phyloP scores from a whole-genome alignment of 495 filamentous ascomycete genomes.

The Pseudotulostoma volvatum region DNA sequence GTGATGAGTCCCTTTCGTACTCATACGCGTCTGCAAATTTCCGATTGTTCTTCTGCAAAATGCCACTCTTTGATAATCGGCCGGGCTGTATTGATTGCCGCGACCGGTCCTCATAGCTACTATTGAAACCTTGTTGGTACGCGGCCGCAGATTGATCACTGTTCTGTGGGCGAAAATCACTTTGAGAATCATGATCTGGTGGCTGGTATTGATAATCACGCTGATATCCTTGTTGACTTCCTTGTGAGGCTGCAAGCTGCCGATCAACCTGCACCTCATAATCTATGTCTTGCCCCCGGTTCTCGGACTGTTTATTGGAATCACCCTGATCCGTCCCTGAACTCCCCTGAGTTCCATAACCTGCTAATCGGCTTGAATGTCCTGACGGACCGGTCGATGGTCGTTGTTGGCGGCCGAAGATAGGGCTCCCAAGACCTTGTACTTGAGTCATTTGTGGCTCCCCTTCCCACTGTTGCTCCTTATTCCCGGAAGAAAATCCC shows the following conservation, averaged over 20 bases:
- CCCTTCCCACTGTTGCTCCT: slow-evolving; percentile 26
- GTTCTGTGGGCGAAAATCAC: slow-evolving; percentile 15
- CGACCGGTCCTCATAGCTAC: slow-evolving; percentile 15
- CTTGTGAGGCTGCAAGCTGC: slow-evolving; percentile 28
- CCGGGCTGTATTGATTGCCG: slow-evolving; percentile 27
- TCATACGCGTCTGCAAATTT: slow-evolving; percentile 89
- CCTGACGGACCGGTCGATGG: slow-evolving; percentile 18
- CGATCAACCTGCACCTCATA: slow-evolving; percentile 30
- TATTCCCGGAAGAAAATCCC: slow-evolving; percentile 27
- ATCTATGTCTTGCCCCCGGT: slow-evolving; percentile 14
- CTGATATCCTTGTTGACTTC: slow-evolving; percentile 18
- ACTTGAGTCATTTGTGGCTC: slow-evolving; percentile 15
- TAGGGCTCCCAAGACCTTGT: slow-evolving; percentile 1
- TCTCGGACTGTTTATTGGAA: slow-evolving; percentile 12
- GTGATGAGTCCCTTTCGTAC: slow-evolving; percentile 43
- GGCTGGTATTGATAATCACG: slow-evolving; percentile 18
- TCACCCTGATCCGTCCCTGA: slow-evolving; percentile 13
- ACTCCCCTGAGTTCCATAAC: slow-evolving; percentile 19
- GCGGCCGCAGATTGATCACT: slow-evolving; percentile 20
- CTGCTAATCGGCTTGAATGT: slow-evolving; percentile 18
- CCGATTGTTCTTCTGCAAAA: slow-evolving; percentile 66
- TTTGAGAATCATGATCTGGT: slow-evolving; percentile 20
- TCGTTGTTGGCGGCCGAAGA: slow-evolving; percentile 3
- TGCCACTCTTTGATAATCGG: slow-evolving; percentile 31
- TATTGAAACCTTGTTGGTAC: slow-evolving; percentile 3